Evolutionary conservation across 78 protist species (phyloP), one percentile per base, ranked within the genome.

Genomic region (Tieghemostelium lacteum): DNA sequence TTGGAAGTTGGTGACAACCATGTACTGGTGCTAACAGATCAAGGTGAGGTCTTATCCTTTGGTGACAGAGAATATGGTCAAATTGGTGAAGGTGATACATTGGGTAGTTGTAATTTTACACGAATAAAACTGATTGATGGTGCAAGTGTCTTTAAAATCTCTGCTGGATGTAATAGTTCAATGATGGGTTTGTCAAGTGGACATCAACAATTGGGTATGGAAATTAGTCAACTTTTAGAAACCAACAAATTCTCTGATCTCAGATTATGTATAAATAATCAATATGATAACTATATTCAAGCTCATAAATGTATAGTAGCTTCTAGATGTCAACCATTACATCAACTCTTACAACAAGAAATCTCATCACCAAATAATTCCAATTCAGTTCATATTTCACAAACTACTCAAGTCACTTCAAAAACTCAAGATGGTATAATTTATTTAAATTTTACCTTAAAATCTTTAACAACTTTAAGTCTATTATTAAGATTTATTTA

Each of bases 121-220:
- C n/a, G n/a, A n/a, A n/a, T n/a, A n/a, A n/a, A n/a, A n/a, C n/a
- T n/a, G n/a, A n/a, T n/a, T n/a, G n/a, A n/a, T n/a, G n/a, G n/a
- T n/a, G n/a, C n/a, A n/a, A n/a, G n/a, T n/a, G 91, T 69, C 2
- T 83, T 83, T 20, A 83, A 83, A 73, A 61, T 83, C 16, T 62
- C 78, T 0, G 91, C 91, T 0, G 91, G 88, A 45, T 50, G 72
- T 26, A 39, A 71, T 26, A 36, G 54, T 16, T 55, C 80, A 19
- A 40, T 83, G 62, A 29, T 83, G 10, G 66, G 78, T 28, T 52
- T 83, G 4, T 70, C 91, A 2, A 42, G 49, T 37, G 91, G 63
- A 22, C 91, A 83, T 70, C 61, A 60, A 17, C 28, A 29, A 5
- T 83, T 55, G 63, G 91, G 91, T 70, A n/a, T 49, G 2, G 78